Evolutionary conservation across 1,284 basidiomycete species (phyloP).

Genomic region (Paramarasmius palmivorus): DNA sequence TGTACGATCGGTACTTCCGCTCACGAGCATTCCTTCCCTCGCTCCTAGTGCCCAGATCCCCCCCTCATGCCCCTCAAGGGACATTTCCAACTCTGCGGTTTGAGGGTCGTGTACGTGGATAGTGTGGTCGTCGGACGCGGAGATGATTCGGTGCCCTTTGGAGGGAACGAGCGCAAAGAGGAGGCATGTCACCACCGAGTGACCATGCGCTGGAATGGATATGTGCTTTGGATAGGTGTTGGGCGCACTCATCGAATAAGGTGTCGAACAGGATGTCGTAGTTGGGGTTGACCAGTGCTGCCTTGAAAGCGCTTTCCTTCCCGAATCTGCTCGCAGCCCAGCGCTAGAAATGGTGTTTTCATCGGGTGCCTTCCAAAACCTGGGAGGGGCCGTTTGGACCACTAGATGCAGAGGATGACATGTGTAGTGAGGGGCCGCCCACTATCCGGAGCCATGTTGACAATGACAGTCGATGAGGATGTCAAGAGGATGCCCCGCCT

Average conservation of each 20-base stretch:
- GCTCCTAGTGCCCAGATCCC: constrained; percentile 94
- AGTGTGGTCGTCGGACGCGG: constrained; percentile 91
- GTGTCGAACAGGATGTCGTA: constrained; percentile 85
- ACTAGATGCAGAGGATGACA: no score
- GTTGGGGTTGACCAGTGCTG: no score
- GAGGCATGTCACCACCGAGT: constrained; percentile 90
- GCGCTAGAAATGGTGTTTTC: no score
- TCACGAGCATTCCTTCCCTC: constrained; percentile 85
- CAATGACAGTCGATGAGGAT: no score
- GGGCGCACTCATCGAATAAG: constrained; percentile 73
- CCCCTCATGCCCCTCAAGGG: constrained; percentile 88
- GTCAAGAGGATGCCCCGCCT: no score
- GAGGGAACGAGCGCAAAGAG: constrained; percentile 65
- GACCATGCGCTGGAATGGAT: constrained; percentile 85
- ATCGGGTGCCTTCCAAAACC: no score
- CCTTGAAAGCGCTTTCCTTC: no score
- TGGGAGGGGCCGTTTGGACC: no score
- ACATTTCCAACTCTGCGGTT: constrained; percentile 73
- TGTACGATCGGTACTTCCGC: constrained; percentile 91
- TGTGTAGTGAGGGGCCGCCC: no score
- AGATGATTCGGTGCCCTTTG: constrained; percentile 83
- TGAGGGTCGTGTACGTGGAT: constrained; percentile 89
- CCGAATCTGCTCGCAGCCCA: no score
- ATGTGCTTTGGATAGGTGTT: constrained; percentile 75
- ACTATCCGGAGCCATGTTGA: no score